Base-by-base conservation (phyloP, 2,329 filamentous ascomycete species). In the Scolecobasidium constrictum region DNA sequence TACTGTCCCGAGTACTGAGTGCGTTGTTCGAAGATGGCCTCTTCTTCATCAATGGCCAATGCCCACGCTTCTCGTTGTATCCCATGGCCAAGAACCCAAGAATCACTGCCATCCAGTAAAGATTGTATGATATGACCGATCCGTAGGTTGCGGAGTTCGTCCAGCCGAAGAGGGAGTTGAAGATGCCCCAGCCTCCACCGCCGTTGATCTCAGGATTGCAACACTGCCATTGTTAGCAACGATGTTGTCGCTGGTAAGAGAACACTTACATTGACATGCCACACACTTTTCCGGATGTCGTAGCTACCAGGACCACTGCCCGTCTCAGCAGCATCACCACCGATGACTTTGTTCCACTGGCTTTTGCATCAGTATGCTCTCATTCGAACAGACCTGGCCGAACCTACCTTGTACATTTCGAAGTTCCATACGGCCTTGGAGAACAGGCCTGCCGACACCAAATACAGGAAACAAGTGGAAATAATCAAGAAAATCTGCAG, bases 121-220 rank as follows among this genome's bases (percentile, higher is more conserved):
- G 46, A 57, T 92, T 93, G 66, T 94, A 94, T 1, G 83, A 79
- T 48, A 94, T 78, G 49, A 94, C 82, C 1, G 84, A 88, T 40
- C 86, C 86, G 53, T 90, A 87, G 2, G 86, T 93, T 4, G 84
- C 87, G 11, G 83, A 86, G 65, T 94, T 94, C 47, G 78, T 75
- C 87, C 87, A 94, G 46, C 87, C 86, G 9, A 94, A 69, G 42
- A 94, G 71, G 46, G 84, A 78, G 53, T 93, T 90, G 69, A 94
- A 86, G 50, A 94, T 78, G 43, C 84, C 85, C 86, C 86, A 94
- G 35, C 83, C 84, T 28, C 81, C 78, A 38, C 81, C 81, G 20
- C 83, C 81, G 48, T 85, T 79, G 31, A 80, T 62, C 41, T 77
- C 65, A 0, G 86, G 81, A 53, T 76, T 88, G 59, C 85, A 92